Evolutionary conservation across 306 rosid genomes (phyloP).

Genomic region (Pachyrhizus erosus): DNA sequence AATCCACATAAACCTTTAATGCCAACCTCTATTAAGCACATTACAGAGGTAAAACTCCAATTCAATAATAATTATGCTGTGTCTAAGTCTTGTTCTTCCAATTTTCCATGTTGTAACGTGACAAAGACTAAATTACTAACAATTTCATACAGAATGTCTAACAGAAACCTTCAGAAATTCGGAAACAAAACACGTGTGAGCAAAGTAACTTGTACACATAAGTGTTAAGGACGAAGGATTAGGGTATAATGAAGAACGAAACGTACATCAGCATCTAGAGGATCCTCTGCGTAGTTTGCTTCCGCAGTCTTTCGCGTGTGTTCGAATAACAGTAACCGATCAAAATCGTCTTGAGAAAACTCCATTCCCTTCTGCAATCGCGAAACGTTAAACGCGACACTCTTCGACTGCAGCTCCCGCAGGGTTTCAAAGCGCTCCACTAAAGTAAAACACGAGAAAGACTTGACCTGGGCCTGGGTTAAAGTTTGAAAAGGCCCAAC

Average conservation of each 20-base stretch:
- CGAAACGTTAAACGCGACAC: neutral
- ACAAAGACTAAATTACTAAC: neutral
- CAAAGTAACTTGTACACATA: neutral
- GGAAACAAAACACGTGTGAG: neutral
- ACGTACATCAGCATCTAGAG: slow-evolving; percentile 75
- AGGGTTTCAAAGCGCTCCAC: neutral
- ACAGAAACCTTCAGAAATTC: slow-evolving; percentile 4
- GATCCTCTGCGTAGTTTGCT: slow-evolving; percentile 62
- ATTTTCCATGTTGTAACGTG: neutral
- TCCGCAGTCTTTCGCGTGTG: slow-evolving; percentile 67
- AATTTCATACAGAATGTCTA: neutral
- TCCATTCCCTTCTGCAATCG: slow-evolving; percentile 53
- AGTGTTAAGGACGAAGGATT: neutral
- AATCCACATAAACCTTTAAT: neutral
- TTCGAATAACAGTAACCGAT: slow-evolving; percentile 60
- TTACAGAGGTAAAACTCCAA: neutral
- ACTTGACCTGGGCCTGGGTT: slow-evolving; percentile 6
- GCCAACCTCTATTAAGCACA: neutral
- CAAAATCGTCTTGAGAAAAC: slow-evolving; percentile 66
- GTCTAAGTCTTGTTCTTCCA: neutral
- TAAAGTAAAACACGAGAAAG: neutral
- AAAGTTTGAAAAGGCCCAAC: neutral
- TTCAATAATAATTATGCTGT: neutral
- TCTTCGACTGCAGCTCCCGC: neutral
- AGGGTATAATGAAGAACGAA: slow-evolving; percentile 33